Evolutionary conservation across 2,329 filamentous ascomycete species (phyloP).

Genomic region (Ceratocystis lukuohia): DNA sequence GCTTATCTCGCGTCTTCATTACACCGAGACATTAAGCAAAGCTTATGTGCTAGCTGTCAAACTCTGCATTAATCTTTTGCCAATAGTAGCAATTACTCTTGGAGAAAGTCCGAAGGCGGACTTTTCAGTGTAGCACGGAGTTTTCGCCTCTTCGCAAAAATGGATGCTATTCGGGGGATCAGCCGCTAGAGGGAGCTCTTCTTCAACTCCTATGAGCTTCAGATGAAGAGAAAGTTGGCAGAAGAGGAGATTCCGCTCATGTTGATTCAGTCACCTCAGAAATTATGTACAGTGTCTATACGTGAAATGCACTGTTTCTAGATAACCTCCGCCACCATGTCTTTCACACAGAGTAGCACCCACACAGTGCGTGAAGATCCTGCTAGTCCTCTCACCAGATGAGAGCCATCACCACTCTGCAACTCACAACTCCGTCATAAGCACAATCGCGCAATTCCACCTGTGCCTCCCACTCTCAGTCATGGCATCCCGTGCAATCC

Average conservation of each 20-base stretch:
- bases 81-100: not conserved
- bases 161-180: not conserved
- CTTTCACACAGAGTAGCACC: not conserved
- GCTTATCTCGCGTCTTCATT: not conserved
- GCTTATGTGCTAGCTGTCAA: not conserved
- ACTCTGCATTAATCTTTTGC: not conserved
- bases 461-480: not conserved
- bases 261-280: not conserved
- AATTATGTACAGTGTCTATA: not conserved
- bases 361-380: slow-evolving; percentile 13
- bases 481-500: slow-evolving; percentile 38
- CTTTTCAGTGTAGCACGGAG: not conserved
- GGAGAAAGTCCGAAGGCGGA: not conserved
- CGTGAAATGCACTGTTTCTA: not conserved
- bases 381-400: not conserved
- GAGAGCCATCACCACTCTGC: not conserved
- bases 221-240: too few species aligned
- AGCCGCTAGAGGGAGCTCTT: too few species aligned
- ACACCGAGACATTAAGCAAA: not conserved
- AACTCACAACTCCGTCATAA: not conserved
- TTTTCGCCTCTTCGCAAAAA: not conserved
- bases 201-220: too few species aligned
- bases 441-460: not conserved
- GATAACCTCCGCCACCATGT: not conserved
- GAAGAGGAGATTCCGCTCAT: too few species aligned